A percentile compares a stretch with the other conserved stretches of the same genome.
phyloP scores from a whole-genome alignment of 352 stramenopile genomes.

The Phytopythium aichiense region DNA sequence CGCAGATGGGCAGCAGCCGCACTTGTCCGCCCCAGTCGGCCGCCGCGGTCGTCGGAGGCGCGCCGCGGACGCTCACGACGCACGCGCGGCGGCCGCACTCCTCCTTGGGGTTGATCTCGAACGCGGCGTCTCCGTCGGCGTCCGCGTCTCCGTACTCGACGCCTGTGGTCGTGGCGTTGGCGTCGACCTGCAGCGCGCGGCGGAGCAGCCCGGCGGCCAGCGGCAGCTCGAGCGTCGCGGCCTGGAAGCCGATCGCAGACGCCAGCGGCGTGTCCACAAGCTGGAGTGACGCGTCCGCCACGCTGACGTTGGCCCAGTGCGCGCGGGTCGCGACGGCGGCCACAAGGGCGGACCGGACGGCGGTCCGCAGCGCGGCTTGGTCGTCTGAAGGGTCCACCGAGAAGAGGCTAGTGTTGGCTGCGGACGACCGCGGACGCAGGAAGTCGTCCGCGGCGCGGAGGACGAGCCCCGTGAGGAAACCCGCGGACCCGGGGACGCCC shows the following conservation, averaged over 20 bases:
- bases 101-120: conserved; percentile 59
- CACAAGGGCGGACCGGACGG: conserved; percentile 4
- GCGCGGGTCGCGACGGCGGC: background rate
- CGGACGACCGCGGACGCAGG: conserved; percentile 26
- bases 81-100: conserved; percentile 45
- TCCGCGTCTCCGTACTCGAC: conserved; percentile 10
- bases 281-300: conserved; percentile 25
- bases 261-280: conserved; percentile 26
- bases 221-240: conserved; percentile 40
- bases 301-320: conserved; percentile 29
- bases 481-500: conserved; percentile 7
- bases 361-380: conserved; percentile 20
- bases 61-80: conserved; percentile 34
- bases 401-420: conserved; percentile 22
- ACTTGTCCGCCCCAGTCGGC: conserved; percentile 46
- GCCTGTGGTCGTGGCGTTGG: conserved; percentile 26
- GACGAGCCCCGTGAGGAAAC: conserved; percentile 22
- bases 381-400: background rate
- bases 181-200: conserved; percentile 20
- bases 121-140: conserved; percentile 13
- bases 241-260: conserved; percentile 30
- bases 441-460: conserved; percentile 41
- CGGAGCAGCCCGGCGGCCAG: conserved; percentile 30
- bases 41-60: conserved; percentile 19
- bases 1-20: conserved; percentile 35